Evolutionary conservation across 371 early-diverging fungal genomes (phyloP).

Genomic region (Syncephalastrum racemosum): DNA sequence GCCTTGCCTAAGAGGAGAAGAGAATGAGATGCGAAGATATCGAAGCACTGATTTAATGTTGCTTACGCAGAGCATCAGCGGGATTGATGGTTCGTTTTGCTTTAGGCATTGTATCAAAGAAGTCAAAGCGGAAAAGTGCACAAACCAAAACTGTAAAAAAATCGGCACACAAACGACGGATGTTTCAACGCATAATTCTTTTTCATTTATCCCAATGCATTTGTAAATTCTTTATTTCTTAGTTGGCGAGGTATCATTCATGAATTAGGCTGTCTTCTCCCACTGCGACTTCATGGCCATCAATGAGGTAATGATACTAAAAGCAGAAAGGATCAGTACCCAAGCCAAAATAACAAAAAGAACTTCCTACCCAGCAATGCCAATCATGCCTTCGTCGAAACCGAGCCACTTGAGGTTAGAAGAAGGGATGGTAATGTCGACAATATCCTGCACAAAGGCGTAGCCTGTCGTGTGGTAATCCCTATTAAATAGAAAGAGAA

Average conservation of each 20-base stretch:
- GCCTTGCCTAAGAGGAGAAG: conserved; percentile 49
- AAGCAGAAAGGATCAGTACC: neutral
- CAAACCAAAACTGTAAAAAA: too few species aligned
- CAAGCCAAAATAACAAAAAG: neutral
- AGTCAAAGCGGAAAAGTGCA: neutral
- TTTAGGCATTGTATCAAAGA: conserved; percentile 34
- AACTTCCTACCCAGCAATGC: conserved; percentile 55
- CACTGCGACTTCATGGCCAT: conserved; percentile 52
- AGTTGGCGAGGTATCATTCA: too few species aligned
- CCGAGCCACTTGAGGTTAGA: conserved; percentile 52
- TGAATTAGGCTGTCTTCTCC: conserved; percentile 26
- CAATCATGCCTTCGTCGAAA: conserved; percentile 62
- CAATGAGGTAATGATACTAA: conserved; percentile 49
- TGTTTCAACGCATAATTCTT: too few species aligned
- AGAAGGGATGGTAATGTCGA: conserved; percentile 62
- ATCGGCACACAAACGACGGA: too few species aligned
- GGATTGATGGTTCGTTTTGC: conserved; percentile 50
- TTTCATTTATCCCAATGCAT: too few species aligned
- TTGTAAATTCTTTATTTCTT: too few species aligned
- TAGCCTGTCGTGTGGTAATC: conserved; percentile 36
- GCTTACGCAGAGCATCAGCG: conserved; percentile 50
- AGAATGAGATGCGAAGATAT: conserved; percentile 27
- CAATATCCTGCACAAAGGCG: conserved; percentile 56
- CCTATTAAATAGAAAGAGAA: conserved; percentile 21
- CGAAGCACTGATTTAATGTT: neutral